Base-by-base conservation (phyloP, 2,329 filamentous ascomycete species). In the Colletotrichum coccodes region DNA sequence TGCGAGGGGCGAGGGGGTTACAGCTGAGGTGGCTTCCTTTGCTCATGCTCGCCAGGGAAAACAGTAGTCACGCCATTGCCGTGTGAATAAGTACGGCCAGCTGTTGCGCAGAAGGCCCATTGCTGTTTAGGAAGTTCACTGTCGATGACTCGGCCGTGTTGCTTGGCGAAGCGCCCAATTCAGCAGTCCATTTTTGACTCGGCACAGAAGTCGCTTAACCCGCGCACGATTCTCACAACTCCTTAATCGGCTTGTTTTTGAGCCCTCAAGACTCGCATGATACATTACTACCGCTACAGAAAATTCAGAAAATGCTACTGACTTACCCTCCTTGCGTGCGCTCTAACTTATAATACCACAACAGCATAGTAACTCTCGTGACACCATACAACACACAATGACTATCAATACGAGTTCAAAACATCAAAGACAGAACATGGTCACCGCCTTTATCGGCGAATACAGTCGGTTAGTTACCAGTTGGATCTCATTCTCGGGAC, bases 51-150 rank as follows among this genome's bases (percentile, higher is more conserved):
- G 40, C 40, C 34, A 32, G 23, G 50, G 11, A 14, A 59, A 14
- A 50, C 6, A 14, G 4, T 3, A n/a, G 23, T 56, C 63, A 54
- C 57, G 21, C 36, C 53, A 60, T 57, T 36, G n/a, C 16, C 14
- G 11, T 30, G 52, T 11, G 50, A 46, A 30, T 36, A 50, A 28
- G 14, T n/a, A 21, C 21, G 54, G 14, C 30, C 30, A 9, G 28
- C 18, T 4, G 23, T 7, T 21, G 11, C 12, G 12, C 21, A 11
- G 14, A 47, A 46, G 18, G 12, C n/a, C 46, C 53, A 34, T 38
- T 8, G 28, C 44, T 26, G 6, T 64, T 53, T 52, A 59, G 64
- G 64, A 56, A 50, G 64, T 54, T 68, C 46, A 46, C 3, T 53
- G 44, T 16, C 23, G 9, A 46, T 38, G 42, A 18, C 18, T 26